Evolutionary conservation across 768 basidiomycete species (phyloP).

Genomic region (Boletus fagicola): DNA sequence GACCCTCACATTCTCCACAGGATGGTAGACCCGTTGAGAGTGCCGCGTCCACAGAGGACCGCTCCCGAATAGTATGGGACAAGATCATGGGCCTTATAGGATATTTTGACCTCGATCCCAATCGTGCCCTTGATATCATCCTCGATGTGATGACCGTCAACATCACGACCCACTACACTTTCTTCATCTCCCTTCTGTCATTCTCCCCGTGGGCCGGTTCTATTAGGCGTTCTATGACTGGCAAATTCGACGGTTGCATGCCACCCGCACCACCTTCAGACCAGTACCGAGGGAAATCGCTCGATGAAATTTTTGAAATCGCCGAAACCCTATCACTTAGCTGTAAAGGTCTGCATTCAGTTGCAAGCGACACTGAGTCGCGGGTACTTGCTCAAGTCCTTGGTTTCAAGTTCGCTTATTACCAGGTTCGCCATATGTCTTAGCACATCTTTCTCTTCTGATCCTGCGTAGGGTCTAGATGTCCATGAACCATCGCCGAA

Average conservation of each 20-base stretch:
- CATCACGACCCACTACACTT: constrained; percentile 76
- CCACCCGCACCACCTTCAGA: constrained; percentile 37
- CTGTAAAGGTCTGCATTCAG: constrained; percentile 6
- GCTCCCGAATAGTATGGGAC: constrained; percentile 73
- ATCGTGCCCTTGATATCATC: constrained; percentile 89
- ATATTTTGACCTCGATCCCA: constrained; percentile 96
- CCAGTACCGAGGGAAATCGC: constrained; percentile 52
- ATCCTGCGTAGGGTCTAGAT: constrained; percentile 47
- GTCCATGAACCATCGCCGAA: constrained; percentile 61
- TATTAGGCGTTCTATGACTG: constrained; percentile 33
- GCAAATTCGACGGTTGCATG: constrained; percentile 35
- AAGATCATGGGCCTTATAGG: constrained; percentile 87
- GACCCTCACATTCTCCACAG: constrained; percentile 65
- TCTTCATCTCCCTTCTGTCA: constrained; percentile 84
- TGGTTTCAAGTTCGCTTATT: constrained; percentile 95
- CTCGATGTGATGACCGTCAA: constrained; percentile 88
- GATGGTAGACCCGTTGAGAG: constrained; percentile 69
- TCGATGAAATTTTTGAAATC: constrained; percentile 65
- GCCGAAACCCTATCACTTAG: constrained; percentile 40
- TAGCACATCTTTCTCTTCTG: constrained; percentile 11
- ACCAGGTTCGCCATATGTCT: constrained; percentile 60
- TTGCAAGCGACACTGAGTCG: constrained; percentile 38
- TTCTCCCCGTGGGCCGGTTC: constrained; percentile 84
- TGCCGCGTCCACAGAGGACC: constrained; percentile 53
- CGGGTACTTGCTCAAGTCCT: constrained; percentile 85